phyloP scores from a whole-genome alignment of 1,284 basidiomycete genomes.

The Caloboletus inedulis region DNA sequence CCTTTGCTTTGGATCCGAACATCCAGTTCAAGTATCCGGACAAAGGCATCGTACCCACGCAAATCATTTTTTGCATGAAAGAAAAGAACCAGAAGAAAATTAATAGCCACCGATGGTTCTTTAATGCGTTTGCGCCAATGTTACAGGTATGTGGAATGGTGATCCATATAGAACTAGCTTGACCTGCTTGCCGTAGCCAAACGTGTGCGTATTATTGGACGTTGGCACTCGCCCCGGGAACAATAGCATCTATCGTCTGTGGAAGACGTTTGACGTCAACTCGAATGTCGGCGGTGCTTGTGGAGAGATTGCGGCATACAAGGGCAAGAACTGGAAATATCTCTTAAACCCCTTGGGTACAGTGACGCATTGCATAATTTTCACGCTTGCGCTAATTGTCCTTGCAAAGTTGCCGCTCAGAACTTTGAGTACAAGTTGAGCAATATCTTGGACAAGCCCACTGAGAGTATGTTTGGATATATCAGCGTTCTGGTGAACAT shows the following conservation, averaged over 20 bases:
- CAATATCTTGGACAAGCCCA: constrained; percentile 93
- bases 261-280: constrained; percentile 94
- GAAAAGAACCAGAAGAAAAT: constrained; percentile 97
- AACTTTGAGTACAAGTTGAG: constrained; percentile 95
- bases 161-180: background rate
- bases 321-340: constrained; percentile 81
- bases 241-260: constrained; percentile 87
- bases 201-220: constrained; percentile 87
- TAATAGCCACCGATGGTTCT: constrained; percentile 94
- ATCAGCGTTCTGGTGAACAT: constrained; percentile 71
- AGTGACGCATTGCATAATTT: constrained; percentile 17
- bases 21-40: constrained; percentile 94
- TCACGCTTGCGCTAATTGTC: constrained; percentile 5
- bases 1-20: constrained; percentile 85
- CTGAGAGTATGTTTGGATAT: constrained; percentile 91
- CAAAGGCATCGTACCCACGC: constrained; percentile 90
- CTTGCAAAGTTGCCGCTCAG: constrained; percentile 77
- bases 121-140: constrained; percentile 82
- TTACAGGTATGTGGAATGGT: constrained; percentile 51
- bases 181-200: constrained; percentile 52
- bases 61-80: constrained; percentile 92
- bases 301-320: constrained; percentile 92
- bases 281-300: constrained; percentile 93
- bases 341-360: constrained; percentile 83
- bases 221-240: constrained; percentile 88